Percentiles rank a stretch among this genome's conserved stretches.
These are phyloP conservation scores for Tricholoma matsutake DNA, from an alignment of 768 basidiomycete species.

Conservation along the genomic window DNA sequence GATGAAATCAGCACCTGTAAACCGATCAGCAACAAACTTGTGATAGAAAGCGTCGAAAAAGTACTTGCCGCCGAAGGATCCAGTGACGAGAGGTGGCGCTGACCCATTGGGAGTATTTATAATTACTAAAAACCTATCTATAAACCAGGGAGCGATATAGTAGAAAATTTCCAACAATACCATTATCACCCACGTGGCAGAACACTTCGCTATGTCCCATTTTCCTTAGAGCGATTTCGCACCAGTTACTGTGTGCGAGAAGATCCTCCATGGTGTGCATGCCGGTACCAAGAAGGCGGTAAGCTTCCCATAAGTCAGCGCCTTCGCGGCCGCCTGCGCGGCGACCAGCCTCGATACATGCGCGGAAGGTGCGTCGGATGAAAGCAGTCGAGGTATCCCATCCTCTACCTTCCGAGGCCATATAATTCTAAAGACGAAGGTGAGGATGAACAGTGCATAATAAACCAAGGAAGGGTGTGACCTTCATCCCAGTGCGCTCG, in stretches of 20 bases:
- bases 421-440: conserved; percentile 55
- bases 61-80: conserved; percentile 55
- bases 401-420: conserved; percentile 61
- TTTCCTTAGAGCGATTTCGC: conserved; percentile 67
- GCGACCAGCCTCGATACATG: conserved; percentile 69
- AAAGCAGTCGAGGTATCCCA: conserved; percentile 78
- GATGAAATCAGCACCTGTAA: conserved; percentile 54
- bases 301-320: conserved; percentile 61
- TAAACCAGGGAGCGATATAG: not conserved
- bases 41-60: not conserved
- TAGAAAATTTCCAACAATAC: conserved; percentile 17
- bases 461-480: conserved; percentile 15
- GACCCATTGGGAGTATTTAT: conserved; percentile 53
- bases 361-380: conserved; percentile 56
- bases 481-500: conserved; percentile 77
- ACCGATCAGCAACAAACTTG: not conserved
- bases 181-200: conserved; percentile 73
- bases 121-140: conserved; percentile 23
- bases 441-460: not conserved
- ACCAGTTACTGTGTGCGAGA: conserved; percentile 77
- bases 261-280: conserved; percentile 73
- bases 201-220: conserved; percentile 72
- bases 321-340: conserved; percentile 52
- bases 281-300: conserved; percentile 66
- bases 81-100: conserved; percentile 64